These are phyloP conservation scores for Melampsora americana DNA, from an alignment of 1,284 basidiomycete species.

Conservation along the genomic window DNA sequence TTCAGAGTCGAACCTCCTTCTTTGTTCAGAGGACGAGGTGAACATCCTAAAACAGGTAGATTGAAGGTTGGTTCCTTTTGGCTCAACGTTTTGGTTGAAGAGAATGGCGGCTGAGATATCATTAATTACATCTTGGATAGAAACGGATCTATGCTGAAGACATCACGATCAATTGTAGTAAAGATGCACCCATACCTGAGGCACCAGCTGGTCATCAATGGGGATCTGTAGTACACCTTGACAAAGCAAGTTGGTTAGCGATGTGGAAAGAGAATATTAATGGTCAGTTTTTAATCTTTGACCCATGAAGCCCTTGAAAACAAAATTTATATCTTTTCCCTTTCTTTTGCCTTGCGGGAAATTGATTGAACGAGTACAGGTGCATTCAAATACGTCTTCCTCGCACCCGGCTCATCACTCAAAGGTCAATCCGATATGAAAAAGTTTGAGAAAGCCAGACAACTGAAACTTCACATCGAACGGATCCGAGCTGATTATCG, in stretches of 20 bases:
- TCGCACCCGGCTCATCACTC: conserved; percentile 85
- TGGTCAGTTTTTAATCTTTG: conserved; percentile 33
- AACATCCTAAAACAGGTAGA: conserved; percentile 95
- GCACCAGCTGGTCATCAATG: conserved; percentile 52
- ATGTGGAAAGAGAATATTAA: conserved; percentile 77
- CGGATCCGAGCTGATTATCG: conserved; percentile 81
- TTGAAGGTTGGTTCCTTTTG: conserved; percentile 68
- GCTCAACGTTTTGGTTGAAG: not conserved
- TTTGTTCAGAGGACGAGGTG: conserved; percentile 92
- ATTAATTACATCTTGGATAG: conserved; percentile 56
- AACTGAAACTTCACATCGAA: conserved; percentile 86
- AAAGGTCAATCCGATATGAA: conserved; percentile 94
- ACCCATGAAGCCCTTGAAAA: not conserved
- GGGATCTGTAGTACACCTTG: conserved; percentile 69
- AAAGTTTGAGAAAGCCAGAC: conserved; percentile 94
- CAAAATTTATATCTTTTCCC: not conserved
- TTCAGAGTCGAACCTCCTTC: conserved; percentile 97
- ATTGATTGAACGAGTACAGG: not conserved
- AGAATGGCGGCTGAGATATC: not conserved
- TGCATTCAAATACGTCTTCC: conserved; percentile 82
- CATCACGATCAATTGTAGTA: conserved; percentile 87
- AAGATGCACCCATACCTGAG: conserved; percentile 66
- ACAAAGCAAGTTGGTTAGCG: conserved; percentile 94
- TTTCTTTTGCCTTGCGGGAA: not conserved
- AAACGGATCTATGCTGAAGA: conserved; percentile 83